Base-by-base conservation (phyloP, 352 stramenopile genomes). In the Phytophthora tentaculata region DNA sequence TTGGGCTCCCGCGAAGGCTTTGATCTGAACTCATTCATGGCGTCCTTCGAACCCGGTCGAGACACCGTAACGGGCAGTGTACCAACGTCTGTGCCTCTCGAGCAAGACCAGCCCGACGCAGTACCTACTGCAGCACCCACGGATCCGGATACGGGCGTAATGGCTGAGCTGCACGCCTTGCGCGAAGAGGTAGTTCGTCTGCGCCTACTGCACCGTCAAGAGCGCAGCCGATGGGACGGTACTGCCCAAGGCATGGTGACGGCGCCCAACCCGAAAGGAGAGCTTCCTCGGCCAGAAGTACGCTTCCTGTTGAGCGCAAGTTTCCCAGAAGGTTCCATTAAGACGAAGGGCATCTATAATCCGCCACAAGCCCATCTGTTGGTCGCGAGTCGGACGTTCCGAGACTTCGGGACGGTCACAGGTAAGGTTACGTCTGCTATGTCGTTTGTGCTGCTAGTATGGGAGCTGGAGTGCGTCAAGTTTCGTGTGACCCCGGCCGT, bases 341-440 rank as follows among this genome's bases (percentile, higher is more conserved):
- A 32, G 26, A 8, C 26, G 4, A 32, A 32, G 26, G 26, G 26
- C 26, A 8, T 8, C 4, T 32, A 32, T 32, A 32, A 32, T 32
- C 26, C 26, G 26, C 26, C 26, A 8, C 26, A 32, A 32, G 8
- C 26, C 45, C 26, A 68, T 26, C 13, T 64, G 10, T 45, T 64
- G 19, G 52, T 44, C 4, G 65, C 52, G 0, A 60, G 13, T 10
- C 44, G 39, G 0, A 73, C 64, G 32, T 64, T 56, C 52, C 48
- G 49, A 39, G 14, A 10, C 2, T 12, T 56, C 23, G 8, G 26
- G 1, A 35, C 26, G 19, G 26, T 17, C 13, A 6, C 20, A 68
- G 49, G 66, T 74, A 74, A 69, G 19, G 8, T 26, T 3, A 1
- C 59, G 0, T 69, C 47, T 54, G 14, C 60, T 3, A 66, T 65